Base-by-base conservation (phyloP, 2,329 filamentous ascomycete species). In the Drechslerella stenobrocha region DNA sequence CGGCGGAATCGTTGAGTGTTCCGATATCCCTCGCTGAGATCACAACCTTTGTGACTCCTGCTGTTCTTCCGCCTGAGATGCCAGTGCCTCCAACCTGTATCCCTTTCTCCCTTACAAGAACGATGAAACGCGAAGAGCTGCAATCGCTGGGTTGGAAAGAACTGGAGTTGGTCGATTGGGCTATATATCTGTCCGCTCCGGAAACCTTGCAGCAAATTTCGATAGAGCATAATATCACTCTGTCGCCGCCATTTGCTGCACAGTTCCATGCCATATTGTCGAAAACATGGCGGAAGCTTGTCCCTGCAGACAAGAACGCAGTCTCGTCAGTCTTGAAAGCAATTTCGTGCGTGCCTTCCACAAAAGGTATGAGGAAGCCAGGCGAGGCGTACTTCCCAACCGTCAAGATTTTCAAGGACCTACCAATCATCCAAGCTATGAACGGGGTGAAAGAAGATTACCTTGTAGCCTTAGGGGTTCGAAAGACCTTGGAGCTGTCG, bases 351-450 rank as follows among this genome's bases (percentile, higher is more conserved):
- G 89, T 98, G 74, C 93, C 93, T 0, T 97, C 93, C 0, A 96
- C 90, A 75, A 77, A 86, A 71, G 93, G 93, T 5, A 95, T 98
- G 91, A 87, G 81, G 72, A 88, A 83, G 71, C 93, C 93, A 2
- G 78, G 80, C 2, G 90, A 97, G 71, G 86, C 93, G 0, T 98
- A 96, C 76, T 96, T 98, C 74, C 85, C 89, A 1, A 87, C 84
- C n/a, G 93, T 98, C 34, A 93, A 90, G 75, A 80, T 98, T 0
- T 98, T 98, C 74, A 90, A 96, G 69, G 93, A 98, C 75, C 80
- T 98, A 13, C 91, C 93, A 0, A 86, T 87, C 9, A 85, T 97
- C 1, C 83, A 86, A 70, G 84, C 84, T 9, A 84, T 91, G 42
- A 84, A 87, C 37, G 84, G 85, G 28, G 83, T 96, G 9, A 97